phyloP scores from a whole-genome alignment of 2,329 filamentous ascomycete species.

The Botrytis medusae region DNA sequence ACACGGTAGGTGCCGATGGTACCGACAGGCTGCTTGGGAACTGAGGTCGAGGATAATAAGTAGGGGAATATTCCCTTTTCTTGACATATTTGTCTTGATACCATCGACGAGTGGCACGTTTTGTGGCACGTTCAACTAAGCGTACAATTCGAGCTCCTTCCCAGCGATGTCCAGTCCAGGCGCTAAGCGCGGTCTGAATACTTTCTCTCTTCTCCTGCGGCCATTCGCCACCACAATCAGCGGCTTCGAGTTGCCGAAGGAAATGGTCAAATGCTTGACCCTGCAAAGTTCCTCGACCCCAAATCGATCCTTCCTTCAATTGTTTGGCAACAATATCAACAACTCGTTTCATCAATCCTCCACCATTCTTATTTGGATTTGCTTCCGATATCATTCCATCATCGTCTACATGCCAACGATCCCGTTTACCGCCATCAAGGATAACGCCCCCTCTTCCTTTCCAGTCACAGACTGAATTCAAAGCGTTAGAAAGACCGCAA shows the following conservation, averaged over 20 bases:
- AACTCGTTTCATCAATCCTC: constrained; percentile 85
- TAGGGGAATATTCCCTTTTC: constrained; percentile 54
- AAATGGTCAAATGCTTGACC: constrained; percentile 51
- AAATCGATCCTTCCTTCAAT: constrained; percentile 78
- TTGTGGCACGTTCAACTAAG: constrained; percentile 80
- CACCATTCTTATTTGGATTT: constrained; percentile 57
- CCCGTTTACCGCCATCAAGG: constrained; percentile 68
- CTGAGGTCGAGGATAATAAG: constrained; percentile 69
- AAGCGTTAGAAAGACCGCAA: constrained; percentile 87
- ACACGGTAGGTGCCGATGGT: constrained; percentile 86
- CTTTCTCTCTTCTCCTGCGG: constrained; percentile 39
- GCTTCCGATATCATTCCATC: constrained; percentile 79
- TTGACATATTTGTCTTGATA: constrained; percentile 78
- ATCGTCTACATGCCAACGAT: constrained; percentile 92
- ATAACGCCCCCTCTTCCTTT: constrained; percentile 82
- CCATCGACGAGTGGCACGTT: constrained; percentile 77
- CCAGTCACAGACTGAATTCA: constrained; percentile 98
- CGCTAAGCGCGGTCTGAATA: constrained; percentile 42
- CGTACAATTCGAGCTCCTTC: constrained; percentile 85
- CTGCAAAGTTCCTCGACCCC: constrained; percentile 74
- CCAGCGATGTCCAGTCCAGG: constrained; percentile 75
- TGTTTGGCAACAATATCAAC: constrained; percentile 89
- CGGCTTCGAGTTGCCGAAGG: constrained; percentile 37
- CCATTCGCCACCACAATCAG: constrained; percentile 40
- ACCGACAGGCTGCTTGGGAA: constrained; percentile 72